phyloP scores from a whole-genome alignment of 257 asterid genomes.

The Solanum corneliomulleri region DNA sequence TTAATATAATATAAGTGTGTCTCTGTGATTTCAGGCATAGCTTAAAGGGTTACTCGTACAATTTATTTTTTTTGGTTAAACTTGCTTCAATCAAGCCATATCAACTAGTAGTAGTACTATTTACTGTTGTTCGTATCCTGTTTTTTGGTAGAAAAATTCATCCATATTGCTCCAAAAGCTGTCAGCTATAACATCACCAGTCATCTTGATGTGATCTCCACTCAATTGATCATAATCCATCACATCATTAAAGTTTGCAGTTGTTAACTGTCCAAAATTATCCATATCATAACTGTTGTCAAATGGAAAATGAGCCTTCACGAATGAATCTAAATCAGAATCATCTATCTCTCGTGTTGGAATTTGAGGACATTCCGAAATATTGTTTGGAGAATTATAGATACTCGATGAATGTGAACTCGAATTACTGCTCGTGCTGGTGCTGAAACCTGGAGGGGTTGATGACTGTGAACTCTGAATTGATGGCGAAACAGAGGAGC shows the following conservation, averaged over 20 bases:
- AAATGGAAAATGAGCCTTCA: not conserved
- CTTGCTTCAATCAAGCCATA: not conserved
- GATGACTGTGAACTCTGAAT: not conserved
- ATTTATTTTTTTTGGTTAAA: no score
- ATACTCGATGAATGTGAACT: not conserved
- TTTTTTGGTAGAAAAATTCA: not conserved
- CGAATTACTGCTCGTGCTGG: not conserved
- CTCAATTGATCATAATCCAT: not conserved
- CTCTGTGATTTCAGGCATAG: no score
- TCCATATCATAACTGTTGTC: conserved; percentile 3
- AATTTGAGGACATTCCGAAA: not conserved
- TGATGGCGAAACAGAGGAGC: not conserved
- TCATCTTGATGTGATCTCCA: conserved; percentile 7
- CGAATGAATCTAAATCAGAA: not conserved
- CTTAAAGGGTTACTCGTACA: no score
- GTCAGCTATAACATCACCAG: not conserved
- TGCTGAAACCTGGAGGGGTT: not conserved
- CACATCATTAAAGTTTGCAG: not conserved
- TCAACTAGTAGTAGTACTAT: not conserved
- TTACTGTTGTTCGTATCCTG: not conserved
- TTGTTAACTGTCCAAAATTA: not conserved
- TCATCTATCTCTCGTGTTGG: not conserved
- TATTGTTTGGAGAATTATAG: not conserved
- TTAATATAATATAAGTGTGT: no score
- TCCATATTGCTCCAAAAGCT: conserved; percentile 16